These are phyloP conservation scores for Trypanosoma conorhini DNA, from an alignment of 208 protist species.

Conservation along the genomic window DNA sequence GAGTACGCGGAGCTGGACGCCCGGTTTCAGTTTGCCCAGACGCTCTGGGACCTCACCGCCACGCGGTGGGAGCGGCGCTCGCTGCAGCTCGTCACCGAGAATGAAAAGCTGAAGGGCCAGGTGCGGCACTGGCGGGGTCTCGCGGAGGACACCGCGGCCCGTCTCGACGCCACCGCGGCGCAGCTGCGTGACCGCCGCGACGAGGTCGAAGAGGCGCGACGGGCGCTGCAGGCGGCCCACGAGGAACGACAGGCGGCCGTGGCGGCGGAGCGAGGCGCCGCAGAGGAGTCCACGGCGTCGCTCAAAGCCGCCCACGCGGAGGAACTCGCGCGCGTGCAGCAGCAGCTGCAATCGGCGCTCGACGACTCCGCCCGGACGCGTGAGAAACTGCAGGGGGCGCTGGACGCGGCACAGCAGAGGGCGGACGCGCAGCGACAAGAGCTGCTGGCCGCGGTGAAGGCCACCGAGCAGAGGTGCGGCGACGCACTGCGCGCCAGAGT, in stretches of 20 bases:
- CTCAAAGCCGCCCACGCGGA: conserved; percentile 23
- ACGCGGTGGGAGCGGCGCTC: conserved; percentile 41
- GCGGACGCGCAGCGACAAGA: conserved; percentile 12
- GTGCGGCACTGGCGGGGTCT: conserved; percentile 42
- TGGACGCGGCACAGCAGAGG: background rate
- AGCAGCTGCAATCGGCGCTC: conserved; percentile 26
- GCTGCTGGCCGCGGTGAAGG: background rate
- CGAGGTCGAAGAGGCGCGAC: conserved; percentile 20
- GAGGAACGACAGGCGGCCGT: background rate
- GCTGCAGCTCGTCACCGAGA: conserved; percentile 32
- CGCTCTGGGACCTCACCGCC: conserved; percentile 34
- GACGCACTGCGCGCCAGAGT: background rate
- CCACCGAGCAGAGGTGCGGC: background rate
- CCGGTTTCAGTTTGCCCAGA: conserved; percentile 30
- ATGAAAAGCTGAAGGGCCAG: conserved; percentile 34
- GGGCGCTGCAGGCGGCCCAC: conserved; percentile 25
- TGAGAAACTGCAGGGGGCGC: conserved; percentile 3
- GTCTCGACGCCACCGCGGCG: background rate
- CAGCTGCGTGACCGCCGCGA: conserved; percentile 19
- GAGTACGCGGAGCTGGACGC: conserved; percentile 40
- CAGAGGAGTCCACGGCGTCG: conserved; percentile 13
- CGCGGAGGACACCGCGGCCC: conserved; percentile 19
- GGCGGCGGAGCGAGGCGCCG: conserved; percentile 12
- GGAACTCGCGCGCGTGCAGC: conserved; percentile 8
- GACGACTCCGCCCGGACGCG: conserved; percentile 15